Evolutionary conservation across 2,329 filamentous ascomycete species (phyloP).

Genomic region (Talaromyces piceae): DNA sequence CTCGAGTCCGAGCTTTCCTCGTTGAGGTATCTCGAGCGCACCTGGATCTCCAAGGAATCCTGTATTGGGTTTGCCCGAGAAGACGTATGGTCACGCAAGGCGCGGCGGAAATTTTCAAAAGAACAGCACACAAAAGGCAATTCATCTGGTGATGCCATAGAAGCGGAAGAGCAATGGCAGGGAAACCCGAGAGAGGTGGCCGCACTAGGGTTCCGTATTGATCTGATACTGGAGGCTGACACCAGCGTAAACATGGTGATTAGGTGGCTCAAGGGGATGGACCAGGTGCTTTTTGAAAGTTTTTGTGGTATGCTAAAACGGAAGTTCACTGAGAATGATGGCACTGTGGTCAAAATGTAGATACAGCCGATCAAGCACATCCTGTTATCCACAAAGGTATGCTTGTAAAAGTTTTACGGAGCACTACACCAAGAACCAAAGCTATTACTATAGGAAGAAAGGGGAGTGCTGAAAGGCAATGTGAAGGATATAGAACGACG

Average conservation of each 20-base stretch:
- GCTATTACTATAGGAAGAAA: too few relatives aligned
- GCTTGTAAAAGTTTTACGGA: too few relatives aligned
- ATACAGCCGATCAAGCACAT: too few relatives aligned
- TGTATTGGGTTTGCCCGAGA: constrained; percentile 55
- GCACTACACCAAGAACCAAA: too few relatives aligned
- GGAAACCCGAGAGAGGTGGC: constrained; percentile 26
- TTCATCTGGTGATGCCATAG: constrained; percentile 16
- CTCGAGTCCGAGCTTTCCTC: constrained; percentile 44
- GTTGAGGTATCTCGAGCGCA: constrained; percentile 59
- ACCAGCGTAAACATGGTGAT: constrained; percentile 45
- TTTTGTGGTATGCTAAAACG: constrained; percentile 73
- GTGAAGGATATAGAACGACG: too few relatives aligned
- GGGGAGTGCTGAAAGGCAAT: too few relatives aligned
- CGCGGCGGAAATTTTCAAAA: constrained; percentile 50
- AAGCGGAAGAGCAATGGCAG: constrained; percentile 15
- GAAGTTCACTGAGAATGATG: constrained; percentile 24
- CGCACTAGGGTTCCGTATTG: constrained; percentile 53
- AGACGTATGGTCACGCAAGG: constrained; percentile 76
- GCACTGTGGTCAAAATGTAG: too few relatives aligned
- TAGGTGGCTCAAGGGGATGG: constrained; percentile 69
- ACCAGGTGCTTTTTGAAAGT: constrained; percentile 72
- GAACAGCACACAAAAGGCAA: constrained; percentile 11
- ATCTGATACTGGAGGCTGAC: constrained; percentile 35
- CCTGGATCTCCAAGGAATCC: constrained; percentile 48
- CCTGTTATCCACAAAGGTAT: too few relatives aligned